These are phyloP conservation scores for Aspergillus amoenus DNA, from an alignment of 2,329 filamentous ascomycete species.

Conservation along the genomic window DNA sequence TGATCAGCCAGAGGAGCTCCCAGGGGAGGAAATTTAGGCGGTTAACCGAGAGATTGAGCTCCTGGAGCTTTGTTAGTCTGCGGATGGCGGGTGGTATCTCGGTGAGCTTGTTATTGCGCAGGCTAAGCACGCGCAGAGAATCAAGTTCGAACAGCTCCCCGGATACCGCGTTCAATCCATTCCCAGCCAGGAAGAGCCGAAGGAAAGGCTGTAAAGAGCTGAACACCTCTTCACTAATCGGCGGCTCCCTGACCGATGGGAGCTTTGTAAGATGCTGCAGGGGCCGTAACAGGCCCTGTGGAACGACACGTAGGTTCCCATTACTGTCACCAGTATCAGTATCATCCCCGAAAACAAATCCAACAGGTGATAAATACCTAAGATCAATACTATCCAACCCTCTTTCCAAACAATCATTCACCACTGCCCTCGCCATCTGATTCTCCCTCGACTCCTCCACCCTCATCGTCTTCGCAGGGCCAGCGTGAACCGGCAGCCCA, in stretches of 20 bases:
- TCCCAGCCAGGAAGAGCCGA: slow-evolving; percentile 45
- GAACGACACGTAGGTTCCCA: slow-evolving; percentile 31
- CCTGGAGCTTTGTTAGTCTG: slow-evolving; percentile 42
- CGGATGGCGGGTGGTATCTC: slow-evolving; percentile 43
- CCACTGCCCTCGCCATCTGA: slow-evolving; percentile 34
- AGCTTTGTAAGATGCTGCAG: slow-evolving; percentile 43
- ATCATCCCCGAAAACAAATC: neutral
- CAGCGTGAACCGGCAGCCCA: slow-evolving; percentile 3
- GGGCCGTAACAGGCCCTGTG: slow-evolving; percentile 34
- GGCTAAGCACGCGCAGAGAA: slow-evolving; percentile 44
- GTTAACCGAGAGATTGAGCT: slow-evolving; percentile 48
- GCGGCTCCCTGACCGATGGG: slow-evolving; percentile 32
- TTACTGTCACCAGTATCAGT: slow-evolving; percentile 24
- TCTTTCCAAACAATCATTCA: slow-evolving; percentile 44
- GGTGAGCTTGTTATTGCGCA: slow-evolving; percentile 47
- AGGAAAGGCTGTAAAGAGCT: slow-evolving; percentile 43
- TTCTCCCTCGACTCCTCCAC: slow-evolving; percentile 37
- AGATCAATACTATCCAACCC: slow-evolving; percentile 47
- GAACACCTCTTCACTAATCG: slow-evolving; percentile 39
- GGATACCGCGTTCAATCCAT: slow-evolving; percentile 37
- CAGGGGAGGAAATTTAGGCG: slow-evolving; percentile 44
- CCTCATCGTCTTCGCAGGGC: slow-evolving; percentile 20
- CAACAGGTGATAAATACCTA: slow-evolving; percentile 29
- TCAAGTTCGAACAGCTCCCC: slow-evolving; percentile 44
- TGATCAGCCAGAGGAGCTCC: slow-evolving; percentile 44